A percentile compares a stretch with the other conserved stretches of the same genome.
Evolutionary conservation across 257 asterid species (phyloP).

Genomic region (Rubia yunnanensis): DNA sequence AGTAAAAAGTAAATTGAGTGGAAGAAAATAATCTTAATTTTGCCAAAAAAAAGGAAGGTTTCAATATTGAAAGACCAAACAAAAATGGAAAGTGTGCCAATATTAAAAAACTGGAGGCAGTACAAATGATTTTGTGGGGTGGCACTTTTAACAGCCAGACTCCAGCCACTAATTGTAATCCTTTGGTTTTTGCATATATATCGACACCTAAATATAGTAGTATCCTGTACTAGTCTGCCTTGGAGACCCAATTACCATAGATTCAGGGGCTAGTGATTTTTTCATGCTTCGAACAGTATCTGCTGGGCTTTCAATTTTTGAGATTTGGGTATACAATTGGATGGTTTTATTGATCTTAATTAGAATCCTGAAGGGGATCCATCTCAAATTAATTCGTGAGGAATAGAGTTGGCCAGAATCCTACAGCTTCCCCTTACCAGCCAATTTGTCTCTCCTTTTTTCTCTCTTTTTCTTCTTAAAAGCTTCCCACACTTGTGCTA

Average conservation of each 20-base stretch:
- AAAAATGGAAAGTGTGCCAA: no score
- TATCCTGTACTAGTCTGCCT: not conserved
- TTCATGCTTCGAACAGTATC: not conserved
- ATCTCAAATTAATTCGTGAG: not conserved
- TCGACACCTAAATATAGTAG: not conserved
- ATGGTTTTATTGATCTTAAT: not conserved
- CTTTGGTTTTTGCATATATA: not conserved
- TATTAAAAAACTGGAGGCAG: no score
- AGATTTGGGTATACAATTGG: not conserved
- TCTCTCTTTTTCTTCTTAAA: no score
- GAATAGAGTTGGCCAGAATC: not conserved
- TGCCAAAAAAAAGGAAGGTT: no score
- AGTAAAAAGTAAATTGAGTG: no score
- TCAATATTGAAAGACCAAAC: no score
- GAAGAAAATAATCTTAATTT: no score
- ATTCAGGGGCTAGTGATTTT: not conserved
- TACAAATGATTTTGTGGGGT: not conserved
- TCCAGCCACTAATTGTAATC: not conserved
- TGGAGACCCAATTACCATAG: not conserved
- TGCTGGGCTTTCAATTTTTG: not conserved
- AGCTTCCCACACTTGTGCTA: not conserved
- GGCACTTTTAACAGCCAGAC: not conserved
- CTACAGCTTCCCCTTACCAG: not conserved
- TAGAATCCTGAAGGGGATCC: not conserved
- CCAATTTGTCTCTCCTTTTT: no score